Base-by-base conservation (phyloP, 23 red algal genomes). In the Gracilaria domingensis region DNA sequence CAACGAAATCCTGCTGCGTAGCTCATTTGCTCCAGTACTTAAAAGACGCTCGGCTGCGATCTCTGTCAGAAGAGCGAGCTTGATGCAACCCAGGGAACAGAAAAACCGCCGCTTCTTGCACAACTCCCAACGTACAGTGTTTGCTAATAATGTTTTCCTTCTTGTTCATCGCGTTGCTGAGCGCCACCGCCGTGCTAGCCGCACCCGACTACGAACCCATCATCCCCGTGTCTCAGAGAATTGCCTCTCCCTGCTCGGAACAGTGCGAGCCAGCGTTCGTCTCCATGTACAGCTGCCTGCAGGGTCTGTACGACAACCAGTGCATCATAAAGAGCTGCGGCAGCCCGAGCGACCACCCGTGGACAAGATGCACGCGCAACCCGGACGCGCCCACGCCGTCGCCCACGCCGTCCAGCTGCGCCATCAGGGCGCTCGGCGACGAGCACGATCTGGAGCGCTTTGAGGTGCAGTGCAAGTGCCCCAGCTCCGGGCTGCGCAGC, bases 261-360 rank as follows among this genome's bases (percentile, higher is more conserved):
- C 69, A 75, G 36, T 75, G 69, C 21, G 6, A 45, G 13, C 69
- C 69, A 26, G 69, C 69, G 0, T 75, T 75, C 16, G 28, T 45
- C n/a, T 75, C 69, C 36, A 35, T 75, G 3, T 75, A 75, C 16
- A 36, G 36, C 21, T 75, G 69, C 69, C 36, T 75, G 36, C 69
- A 75, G n/a, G 69, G 69, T 12, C 42, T 75, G 4, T 75, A n/a
- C 21, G 35, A 44, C 37, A 75, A 75, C 69, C 69, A 75, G n/a
- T 75, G 69, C 29, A 75, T 75, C 25, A 4, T 75, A 36, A 75
- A 75, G 35, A 75, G 69, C 18, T 75, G 69, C 36, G 69, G 69
- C n/a, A 75, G 69, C 37, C 69, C 69, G 9, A 75, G 36, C 69
- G 69, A 75, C 29, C 69, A 75, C 45, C 69, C 69, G 42, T 75